Evolutionary conservation across 2,329 filamentous ascomycete species (phyloP).

Genomic region (Sporothrix dimorphospora): DNA sequence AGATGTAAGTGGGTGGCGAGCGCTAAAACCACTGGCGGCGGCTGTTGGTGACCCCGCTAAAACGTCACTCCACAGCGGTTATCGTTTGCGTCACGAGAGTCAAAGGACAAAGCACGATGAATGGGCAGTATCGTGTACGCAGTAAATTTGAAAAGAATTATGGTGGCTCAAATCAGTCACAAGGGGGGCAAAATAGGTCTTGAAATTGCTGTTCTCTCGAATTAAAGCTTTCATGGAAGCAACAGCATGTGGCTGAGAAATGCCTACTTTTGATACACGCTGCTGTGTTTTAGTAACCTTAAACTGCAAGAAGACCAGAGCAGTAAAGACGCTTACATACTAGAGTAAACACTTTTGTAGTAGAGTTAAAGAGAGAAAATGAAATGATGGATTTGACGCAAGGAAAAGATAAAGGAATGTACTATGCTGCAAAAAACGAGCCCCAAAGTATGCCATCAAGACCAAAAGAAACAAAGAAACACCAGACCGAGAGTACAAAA

Average conservation of each 20-base stretch:
- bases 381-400: conserved; percentile 5
- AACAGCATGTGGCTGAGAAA: too few relatives aligned
- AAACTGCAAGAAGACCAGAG: too few relatives aligned
- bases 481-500: not conserved
- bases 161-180: too few relatives aligned
- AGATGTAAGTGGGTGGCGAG: conserved; percentile 14
- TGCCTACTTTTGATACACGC: too few relatives aligned
- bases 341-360: not conserved
- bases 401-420: conserved; percentile 2
- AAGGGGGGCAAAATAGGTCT: too few relatives aligned
- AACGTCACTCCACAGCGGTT: not conserved
- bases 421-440: not conserved
- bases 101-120: too few relatives aligned
- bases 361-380: not conserved
- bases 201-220: too few relatives aligned
- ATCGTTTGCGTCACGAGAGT: conserved; percentile 14
- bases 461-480: not conserved
- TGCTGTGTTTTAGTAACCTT: too few relatives aligned
- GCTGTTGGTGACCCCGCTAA: not conserved
- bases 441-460: not conserved
- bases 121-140: too few relatives aligned
- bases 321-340: too few relatives aligned
- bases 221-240: too few relatives aligned
- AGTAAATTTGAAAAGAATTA: too few relatives aligned
- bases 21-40: not conserved